Base-by-base conservation (phyloP, 2,329 filamentous ascomycete genomes). In the Cercospora beticola region DNA sequence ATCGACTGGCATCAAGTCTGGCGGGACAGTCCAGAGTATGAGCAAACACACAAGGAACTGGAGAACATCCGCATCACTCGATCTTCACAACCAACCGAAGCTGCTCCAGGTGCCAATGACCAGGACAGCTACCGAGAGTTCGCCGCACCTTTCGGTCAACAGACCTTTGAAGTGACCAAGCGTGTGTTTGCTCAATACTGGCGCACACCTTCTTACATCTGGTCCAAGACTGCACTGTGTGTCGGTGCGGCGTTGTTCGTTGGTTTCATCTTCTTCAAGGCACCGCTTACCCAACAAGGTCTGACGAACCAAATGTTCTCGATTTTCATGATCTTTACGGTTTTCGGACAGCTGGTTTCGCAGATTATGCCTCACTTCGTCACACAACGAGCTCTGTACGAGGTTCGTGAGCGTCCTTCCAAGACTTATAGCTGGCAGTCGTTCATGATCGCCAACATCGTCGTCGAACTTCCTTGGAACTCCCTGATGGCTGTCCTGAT, bases 101-200 rank as follows among this genome's bases (percentile, higher is more conserved):
- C 80, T 33, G 74, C 82, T n/a, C 81, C 82, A 2, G 77, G 79
- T 2, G 79, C 80, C 31, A 75, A 66, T 71, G 83, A 88, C 66
- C 84, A 87, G 26, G 83, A 86, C 14, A 83, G 83, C 71, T 92
- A 89, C 80, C 86, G 88, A 70, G 92, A 97, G 78, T 97, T 97
- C 70, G 93, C 93, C 3, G 91, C 92, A 5, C 87, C 91, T 0
- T 92, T 96, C 77, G 76, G 73, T 49, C 76, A 83, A 7, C 93
- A 97, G 79, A 82, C 94, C 52, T 82, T 81, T 66, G 85, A 89
- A 76, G 91, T 92, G 66, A 86, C 88, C 18, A 79, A 86, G 72
- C 92, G 93, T 75, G 90, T 95, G 28, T 95, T 95, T 83, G 87
- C 94, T 77, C 93, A 97, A 79, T 96, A 95, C 85, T 97, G 93